Base-by-base conservation (phyloP, 768 basidiomycete genomes). In the Termitomyces eurrhizus region DNA sequence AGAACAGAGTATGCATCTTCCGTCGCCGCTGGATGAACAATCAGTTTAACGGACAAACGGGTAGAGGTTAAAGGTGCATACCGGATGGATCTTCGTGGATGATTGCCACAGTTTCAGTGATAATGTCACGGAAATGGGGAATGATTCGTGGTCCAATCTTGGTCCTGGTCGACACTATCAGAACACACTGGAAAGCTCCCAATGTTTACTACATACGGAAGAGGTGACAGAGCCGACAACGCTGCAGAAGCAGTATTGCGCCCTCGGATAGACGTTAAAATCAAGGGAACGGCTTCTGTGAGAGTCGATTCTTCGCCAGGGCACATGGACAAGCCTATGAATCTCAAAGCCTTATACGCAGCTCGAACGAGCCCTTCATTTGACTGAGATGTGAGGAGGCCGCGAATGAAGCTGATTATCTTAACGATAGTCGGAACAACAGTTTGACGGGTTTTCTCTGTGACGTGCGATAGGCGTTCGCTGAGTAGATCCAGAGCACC, bases 71-170 rank as follows among this genome's bases (percentile, higher is more conserved):
- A 33, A 26, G 32, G 16, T 57, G 64, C 66, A 44, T 62, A 80
- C 84, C 67, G 64, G 69, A 70, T 35, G 76, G 67, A 29, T 69
- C 70, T 45, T 81, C 78, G 21, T 75, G 79, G 50, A 87, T 74
- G 33, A 84, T 69, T 24, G 70, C 58, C 37, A 86, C 74, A 60
- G 84, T 84, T 56, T 86, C 79, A 5, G 83, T 73, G 16, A 90
- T 81, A 50, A 95, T 83, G 14, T 85, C 80, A 56, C 84, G 84
- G 74, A 97, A 88, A 73, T 85, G 81, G 5, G 96, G 93, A 53
- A 99, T 93, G 53, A 94, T 80, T 0, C 96, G 87, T 12, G 95
- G 93, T 0, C 92, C 93, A 24, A 98, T 82, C 50, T 88, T 86
- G 21, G 78, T 70, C 21, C 93, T 96, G 66, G 16, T 49, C 39